Evolutionary conservation across 345 rosid species (phyloP).

Genomic region (Eucalyptus fibrosa): DNA sequence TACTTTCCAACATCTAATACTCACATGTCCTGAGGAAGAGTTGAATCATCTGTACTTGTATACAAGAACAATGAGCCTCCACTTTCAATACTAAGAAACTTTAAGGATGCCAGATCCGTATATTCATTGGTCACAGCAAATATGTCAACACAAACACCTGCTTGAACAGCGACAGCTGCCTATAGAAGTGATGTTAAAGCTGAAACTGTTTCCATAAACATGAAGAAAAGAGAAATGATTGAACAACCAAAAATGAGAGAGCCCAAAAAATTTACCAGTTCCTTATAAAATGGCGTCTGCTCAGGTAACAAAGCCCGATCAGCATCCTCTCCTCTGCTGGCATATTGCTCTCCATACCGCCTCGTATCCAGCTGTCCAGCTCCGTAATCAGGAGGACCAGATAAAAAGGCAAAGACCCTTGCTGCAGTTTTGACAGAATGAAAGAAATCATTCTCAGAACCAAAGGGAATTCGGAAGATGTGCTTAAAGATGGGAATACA

Average conservation of each 20-base stretch:
- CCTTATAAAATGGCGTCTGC: slow-evolving; percentile 97
- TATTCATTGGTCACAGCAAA: slow-evolving; percentile 98
- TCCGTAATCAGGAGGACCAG: slow-evolving; percentile 99
- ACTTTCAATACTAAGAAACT: slow-evolving; percentile 95
- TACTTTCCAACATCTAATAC: slow-evolving; percentile 5
- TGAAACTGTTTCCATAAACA: background rate
- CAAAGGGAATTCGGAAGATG: background rate
- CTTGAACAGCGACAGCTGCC: slow-evolving; percentile 95
- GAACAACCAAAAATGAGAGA: background rate
- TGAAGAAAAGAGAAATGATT: background rate
- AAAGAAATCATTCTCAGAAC: background rate
- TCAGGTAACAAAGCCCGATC: slow-evolving; percentile 98
- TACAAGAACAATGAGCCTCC: slow-evolving; percentile 88
- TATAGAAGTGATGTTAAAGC: slow-evolving; percentile 32
- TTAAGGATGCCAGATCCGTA: slow-evolving; percentile 94
- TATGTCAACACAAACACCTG: slow-evolving; percentile 95
- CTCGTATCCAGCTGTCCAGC: slow-evolving; percentile 95
- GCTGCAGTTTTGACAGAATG: slow-evolving; percentile 32
- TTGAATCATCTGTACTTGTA: slow-evolving; percentile 89
- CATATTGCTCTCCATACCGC: slow-evolving; percentile 98
- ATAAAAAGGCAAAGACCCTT: slow-evolving; percentile 86
- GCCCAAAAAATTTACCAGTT: slow-evolving; percentile 46
- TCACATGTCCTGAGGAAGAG: slow-evolving; percentile 99
- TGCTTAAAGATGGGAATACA: background rate
- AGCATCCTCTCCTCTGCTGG: slow-evolving; percentile 98